A percentile compares a stretch with the other conserved stretches of the same genome.
phyloP scores from a whole-genome alignment of 225 moss, liverwort and hornwort genomes.

The Thuidium tamariscinum region DNA sequence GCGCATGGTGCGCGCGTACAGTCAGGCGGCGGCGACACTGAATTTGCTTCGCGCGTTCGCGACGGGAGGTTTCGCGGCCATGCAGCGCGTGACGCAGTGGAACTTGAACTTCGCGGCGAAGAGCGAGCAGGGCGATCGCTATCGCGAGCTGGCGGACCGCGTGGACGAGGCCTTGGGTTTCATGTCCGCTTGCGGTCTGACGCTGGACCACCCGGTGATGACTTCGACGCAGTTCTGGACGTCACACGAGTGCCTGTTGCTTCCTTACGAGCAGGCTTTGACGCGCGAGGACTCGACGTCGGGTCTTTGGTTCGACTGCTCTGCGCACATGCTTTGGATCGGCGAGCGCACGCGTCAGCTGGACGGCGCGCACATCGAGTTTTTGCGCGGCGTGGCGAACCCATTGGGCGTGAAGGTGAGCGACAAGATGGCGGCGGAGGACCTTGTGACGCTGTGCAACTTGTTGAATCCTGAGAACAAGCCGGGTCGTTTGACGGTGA shows the following conservation, averaged over 20 bases:
- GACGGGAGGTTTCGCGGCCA: slow-evolving; percentile 72
- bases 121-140: slow-evolving; percentile 47
- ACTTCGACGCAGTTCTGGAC: slow-evolving; percentile 42
- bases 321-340: slow-evolving; percentile 42
- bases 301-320: slow-evolving; percentile 37
- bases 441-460: slow-evolving; percentile 19
- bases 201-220: slow-evolving; percentile 36
- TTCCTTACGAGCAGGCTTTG: slow-evolving; percentile 41
- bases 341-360: slow-evolving; percentile 41
- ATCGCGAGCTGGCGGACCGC: slow-evolving; percentile 26
- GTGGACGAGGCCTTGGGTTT: slow-evolving; percentile 46
- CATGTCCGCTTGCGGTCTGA: slow-evolving; percentile 41
- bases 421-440: slow-evolving; percentile 29
- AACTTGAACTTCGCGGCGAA: slow-evolving; percentile 62
- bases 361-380: slow-evolving; percentile 52
- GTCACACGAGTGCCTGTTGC: slow-evolving; percentile 36
- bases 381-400: slow-evolving; percentile 53
- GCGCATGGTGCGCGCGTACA: slow-evolving; percentile 69
- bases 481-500: slow-evolving; percentile 30
- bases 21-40: slow-evolving; percentile 65
- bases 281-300: slow-evolving; percentile 33
- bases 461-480: slow-evolving; percentile 27
- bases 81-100: slow-evolving; percentile 81
- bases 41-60: slow-evolving; percentile 71
- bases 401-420: slow-evolving; percentile 52